Evolutionary conservation across 2,329 filamentous ascomycete genomes (phyloP).

Genomic region (Elsinoe fawcettii): DNA sequence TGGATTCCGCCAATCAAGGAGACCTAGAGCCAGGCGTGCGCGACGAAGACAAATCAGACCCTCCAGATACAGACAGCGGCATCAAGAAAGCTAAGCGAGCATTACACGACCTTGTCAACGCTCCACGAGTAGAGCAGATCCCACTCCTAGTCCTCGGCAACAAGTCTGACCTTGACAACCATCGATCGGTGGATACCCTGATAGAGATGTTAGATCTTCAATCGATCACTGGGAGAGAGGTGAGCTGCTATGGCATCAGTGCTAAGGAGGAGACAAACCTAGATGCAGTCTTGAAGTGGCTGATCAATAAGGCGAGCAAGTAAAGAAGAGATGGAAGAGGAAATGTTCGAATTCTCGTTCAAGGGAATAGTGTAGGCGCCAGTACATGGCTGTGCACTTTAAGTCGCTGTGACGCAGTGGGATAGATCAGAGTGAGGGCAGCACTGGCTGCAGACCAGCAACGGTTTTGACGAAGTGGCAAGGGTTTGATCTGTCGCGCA

Average conservation of each 20-base stretch:
- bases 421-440: slow-evolving; percentile 22
- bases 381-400: neutral
- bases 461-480: slow-evolving; percentile 24
- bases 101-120: slow-evolving; percentile 79
- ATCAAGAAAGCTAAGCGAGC: slow-evolving; percentile 36
- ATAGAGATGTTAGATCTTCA: slow-evolving; percentile 90
- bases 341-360: neutral
- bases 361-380: neutral
- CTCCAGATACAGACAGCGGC: slow-evolving; percentile 43
- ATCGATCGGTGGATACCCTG: slow-evolving; percentile 85
- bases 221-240: slow-evolving; percentile 80
- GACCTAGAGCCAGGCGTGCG: slow-evolving; percentile 11
- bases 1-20: slow-evolving; percentile 64
- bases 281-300: slow-evolving; percentile 91
- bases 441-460: slow-evolving; percentile 30
- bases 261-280: slow-evolving; percentile 98
- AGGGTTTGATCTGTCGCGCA: neutral
- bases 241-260: slow-evolving; percentile 97
- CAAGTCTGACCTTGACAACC: slow-evolving; percentile 90
- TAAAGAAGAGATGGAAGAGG: slow-evolving; percentile 29
- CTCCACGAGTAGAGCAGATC: slow-evolving; percentile 77
- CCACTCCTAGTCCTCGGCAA: slow-evolving; percentile 91
- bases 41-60: slow-evolving; percentile 56
- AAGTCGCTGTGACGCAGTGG: neutral
- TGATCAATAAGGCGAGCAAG: slow-evolving; percentile 80